phyloP scores from a whole-genome alignment of 257 asterid genomes.

The Nyctanthes arbortristis region DNA sequence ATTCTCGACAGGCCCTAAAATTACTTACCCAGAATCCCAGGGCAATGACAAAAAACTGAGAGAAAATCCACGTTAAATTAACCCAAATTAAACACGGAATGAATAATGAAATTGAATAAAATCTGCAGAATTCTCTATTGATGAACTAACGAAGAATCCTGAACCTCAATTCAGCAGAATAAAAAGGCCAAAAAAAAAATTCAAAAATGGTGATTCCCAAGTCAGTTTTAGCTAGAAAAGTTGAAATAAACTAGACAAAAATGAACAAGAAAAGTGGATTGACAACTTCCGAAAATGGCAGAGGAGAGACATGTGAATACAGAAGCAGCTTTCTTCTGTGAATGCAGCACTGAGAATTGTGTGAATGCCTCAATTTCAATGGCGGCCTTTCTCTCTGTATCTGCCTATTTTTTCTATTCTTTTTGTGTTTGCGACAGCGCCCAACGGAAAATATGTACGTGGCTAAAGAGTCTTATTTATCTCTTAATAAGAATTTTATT shows the following conservation, averaged over 20 bases:
- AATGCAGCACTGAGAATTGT: not conserved
- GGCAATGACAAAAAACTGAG: no score
- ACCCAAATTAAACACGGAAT: not conserved
- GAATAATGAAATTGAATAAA: not conserved
- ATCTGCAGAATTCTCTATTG: not conserved
- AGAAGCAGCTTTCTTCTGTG: not conserved
- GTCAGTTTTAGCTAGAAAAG: not conserved
- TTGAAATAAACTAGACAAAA: not conserved
- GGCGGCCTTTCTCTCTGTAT: conserved; percentile 26
- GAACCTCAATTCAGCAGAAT: no score
- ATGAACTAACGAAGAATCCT: not conserved
- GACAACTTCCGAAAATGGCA: not conserved
- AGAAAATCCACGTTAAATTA: conserved; percentile 16
- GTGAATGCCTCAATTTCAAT: conserved; percentile 36
- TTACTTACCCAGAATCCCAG: no score
- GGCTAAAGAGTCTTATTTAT: no score
- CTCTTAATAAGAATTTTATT: no score
- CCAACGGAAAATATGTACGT: not conserved
- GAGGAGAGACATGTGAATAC: not conserved
- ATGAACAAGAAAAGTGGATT: not conserved
- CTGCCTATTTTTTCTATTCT: not conserved
- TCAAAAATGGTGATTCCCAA: not conserved
- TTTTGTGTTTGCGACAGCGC: not conserved
- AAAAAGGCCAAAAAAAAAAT: not conserved
- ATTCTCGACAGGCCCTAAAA: not conserved